These are phyloP conservation scores for Globisporangium paroecandrum DNA, from an alignment of 352 stramenopile genomes.

Conservation along the genomic window DNA sequence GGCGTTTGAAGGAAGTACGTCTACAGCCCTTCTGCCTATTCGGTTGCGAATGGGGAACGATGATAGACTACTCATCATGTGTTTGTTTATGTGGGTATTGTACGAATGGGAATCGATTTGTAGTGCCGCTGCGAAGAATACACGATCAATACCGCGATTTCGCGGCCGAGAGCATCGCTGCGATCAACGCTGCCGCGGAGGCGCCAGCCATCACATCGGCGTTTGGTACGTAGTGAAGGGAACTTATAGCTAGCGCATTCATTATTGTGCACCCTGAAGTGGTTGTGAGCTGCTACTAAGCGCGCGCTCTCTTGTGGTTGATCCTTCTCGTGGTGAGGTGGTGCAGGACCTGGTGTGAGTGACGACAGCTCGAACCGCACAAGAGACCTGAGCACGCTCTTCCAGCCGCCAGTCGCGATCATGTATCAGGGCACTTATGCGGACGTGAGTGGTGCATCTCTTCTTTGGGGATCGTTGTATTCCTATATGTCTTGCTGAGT, in stretches of 20 bases:
- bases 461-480: not conserved
- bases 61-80: not conserved
- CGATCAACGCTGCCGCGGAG: constrained; percentile 44
- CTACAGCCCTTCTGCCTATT: not conserved
- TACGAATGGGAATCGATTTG: constrained; percentile 2
- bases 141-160: constrained; percentile 79
- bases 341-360: constrained; percentile 12
- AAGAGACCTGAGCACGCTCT: constrained; percentile 63
- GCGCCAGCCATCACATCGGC: constrained; percentile 32
- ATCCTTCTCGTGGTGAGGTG: not conserved
- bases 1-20: constrained; percentile 39
- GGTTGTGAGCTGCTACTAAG: not conserved
- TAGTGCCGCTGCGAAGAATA: constrained; percentile 52
- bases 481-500: not conserved
- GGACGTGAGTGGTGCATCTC: constrained; percentile 35
- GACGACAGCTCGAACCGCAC: constrained; percentile 23
- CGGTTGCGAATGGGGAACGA: not conserved
- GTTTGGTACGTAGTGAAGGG: constrained; percentile 29
- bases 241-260: not conserved
- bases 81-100: not conserved
- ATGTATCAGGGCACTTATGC: constrained; percentile 81
- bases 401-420: constrained; percentile 68
- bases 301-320: not conserved
- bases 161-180: constrained; percentile 74
- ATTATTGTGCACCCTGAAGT: not conserved